Evolutionary conservation across 768 basidiomycete species (phyloP), one percentile per base, ranked within the genome.

Genomic region (Calocybe cyanea): DNA sequence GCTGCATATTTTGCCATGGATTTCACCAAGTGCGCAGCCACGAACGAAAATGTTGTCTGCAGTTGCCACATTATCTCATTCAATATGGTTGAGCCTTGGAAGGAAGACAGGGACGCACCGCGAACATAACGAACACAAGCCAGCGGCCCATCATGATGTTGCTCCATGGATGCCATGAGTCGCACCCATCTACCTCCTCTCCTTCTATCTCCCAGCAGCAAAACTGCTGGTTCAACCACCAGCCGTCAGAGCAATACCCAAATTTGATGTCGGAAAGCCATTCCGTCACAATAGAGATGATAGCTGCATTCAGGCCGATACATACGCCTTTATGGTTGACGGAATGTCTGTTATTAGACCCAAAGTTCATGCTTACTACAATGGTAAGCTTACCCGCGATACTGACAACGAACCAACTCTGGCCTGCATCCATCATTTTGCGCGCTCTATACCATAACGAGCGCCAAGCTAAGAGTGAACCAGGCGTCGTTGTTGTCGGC

Each of bases 261-360:
- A 94, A 87, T 70, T 97, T 98, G 53, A 98, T 82, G 64, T 98
- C 95, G 2, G 93, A 92, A 18, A 99, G 78, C 96, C 96, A 99
- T 66, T 89, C 91, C 38, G 92, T 96, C 49, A 93, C 70, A 55
- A 99, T 96, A 23, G 93, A 92, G 41, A 96, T 93, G 42, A 98
- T 64, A 7, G 92, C 95, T n/a, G 93, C 92, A 56, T 91, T 96
- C 33, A 92, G 62, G 24, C 96, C 96, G 50, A 99, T 98, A 54
- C 79, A 82, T 19, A 92, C 75, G 9, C 95, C 95, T 95, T 58
- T 30, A 35, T 32, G 32, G 3, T 25, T 19, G 17, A 38, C 15
- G 14, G 35, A 23, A 24, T 5, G 30, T 14, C 30, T 13, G 35
- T n/a, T n/a, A 28, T 11, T 5, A 28, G 25, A 28, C 11, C 17